Base-by-base conservation (phyloP, 2,329 filamentous ascomycete genomes). In the Monosporascus sp. region DNA sequence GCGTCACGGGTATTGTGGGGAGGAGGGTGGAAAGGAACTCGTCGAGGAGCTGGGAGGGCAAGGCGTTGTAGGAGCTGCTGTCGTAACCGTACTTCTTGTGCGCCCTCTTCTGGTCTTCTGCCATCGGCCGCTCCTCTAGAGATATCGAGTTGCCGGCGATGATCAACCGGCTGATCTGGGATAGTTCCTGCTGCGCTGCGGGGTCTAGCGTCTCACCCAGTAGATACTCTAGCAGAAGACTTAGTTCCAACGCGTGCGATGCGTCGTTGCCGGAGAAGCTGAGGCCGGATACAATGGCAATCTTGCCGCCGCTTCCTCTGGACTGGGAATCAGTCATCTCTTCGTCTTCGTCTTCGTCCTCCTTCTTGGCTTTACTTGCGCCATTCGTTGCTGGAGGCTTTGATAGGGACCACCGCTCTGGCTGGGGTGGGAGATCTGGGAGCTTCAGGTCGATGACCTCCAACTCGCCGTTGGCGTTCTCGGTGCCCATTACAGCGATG, bases 81-180 rank as follows among this genome's bases (percentile, higher is more conserved):
- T 99, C 94, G 73, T 97, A 97, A 55, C 94, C 93, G 72, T 97
- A 97, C 68, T 95, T 96, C 69, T 90, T 96, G 49, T 78, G 72
- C 2, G 64, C 61, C 55, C 73, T 76, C 65, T 78, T 83, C 61
- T 78, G 72, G 56, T 73, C 66, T 2, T 62, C 48, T n/a, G 27
- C 48, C 2, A 56, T 59, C 39, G 66, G 65, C 44, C 67, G 68
- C 38, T 68, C 63, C n/a, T 68, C 68, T 3, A 70, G 65, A 3
- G 71, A 68, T 49, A 97, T 84, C 1, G 91, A 96, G 71, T 97
- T 93, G 41, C 94, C 94, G 0, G 92, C 93, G 60, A 99, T 90
- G 59, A 99, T 84, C 20, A 99, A 81, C 17, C 93, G 83, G 55
- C 87, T 90, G 58, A 99, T 95, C 15, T 79, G 79, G 1, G 84